phyloP scores from a whole-genome alignment of 352 stramenopile genomes.

The Phytophthora cryptogea region DNA sequence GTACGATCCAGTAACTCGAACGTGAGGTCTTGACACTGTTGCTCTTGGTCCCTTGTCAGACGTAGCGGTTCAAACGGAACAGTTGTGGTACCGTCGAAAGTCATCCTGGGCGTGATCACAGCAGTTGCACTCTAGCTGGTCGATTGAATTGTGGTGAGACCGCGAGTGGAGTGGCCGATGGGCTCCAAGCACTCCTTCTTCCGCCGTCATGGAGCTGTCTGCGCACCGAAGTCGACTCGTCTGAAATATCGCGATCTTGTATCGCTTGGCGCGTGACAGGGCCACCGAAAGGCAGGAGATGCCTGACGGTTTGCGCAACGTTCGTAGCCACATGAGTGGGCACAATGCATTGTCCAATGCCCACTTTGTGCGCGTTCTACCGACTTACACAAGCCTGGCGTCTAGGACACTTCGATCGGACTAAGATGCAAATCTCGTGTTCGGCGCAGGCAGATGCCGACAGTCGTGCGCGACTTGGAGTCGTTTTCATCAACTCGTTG shows the following conservation, averaged over 20 bases:
- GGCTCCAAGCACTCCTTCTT: neutral
- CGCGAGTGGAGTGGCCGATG: neutral
- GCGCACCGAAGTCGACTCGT: conserved; percentile 17
- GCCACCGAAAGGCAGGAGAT: conserved; percentile 5
- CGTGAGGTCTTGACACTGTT: conserved; percentile 16
- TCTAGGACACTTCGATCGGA: conserved; percentile 3
- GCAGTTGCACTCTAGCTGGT: conserved; percentile 1
- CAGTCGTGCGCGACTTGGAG: conserved; percentile 5
- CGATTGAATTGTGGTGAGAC: conserved; percentile 11
- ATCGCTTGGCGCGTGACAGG: conserved; percentile 3
- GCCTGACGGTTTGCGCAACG: conserved; percentile 1
- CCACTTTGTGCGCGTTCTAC: too few relatives aligned
- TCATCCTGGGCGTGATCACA: conserved; percentile 2
- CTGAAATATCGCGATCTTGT: conserved; percentile 10
- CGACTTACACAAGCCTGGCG: neutral
- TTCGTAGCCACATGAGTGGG: neutral
- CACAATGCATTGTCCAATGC: neutral
- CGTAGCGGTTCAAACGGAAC: conserved; percentile 16
- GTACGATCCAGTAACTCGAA: conserved; percentile 25
- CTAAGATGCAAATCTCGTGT: conserved; percentile 11
- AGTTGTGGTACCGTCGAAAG: neutral
- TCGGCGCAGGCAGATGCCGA: conserved; percentile 6
- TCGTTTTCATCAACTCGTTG: neutral
- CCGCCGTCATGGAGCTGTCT: neutral
- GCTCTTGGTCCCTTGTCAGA: conserved; percentile 12